Evolutionary conservation across 345 rosid genomes (phyloP).

Genomic region (Salix suchowensis): DNA sequence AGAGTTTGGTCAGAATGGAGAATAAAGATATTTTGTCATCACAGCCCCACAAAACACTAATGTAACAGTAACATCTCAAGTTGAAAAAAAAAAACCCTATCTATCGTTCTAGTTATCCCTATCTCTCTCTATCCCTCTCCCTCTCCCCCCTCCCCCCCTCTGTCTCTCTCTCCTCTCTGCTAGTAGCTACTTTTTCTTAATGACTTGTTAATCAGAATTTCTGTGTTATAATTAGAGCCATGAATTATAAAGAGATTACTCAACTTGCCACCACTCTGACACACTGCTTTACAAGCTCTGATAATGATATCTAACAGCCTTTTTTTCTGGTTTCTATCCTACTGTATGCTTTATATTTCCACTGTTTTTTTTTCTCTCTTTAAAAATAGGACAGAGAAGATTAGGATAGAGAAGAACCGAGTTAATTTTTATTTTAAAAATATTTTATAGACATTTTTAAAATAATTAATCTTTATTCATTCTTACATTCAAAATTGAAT

Average conservation of each 20-base stretch:
- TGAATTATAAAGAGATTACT: conserved; percentile 21
- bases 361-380: conserved; percentile 10
- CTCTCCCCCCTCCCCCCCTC: too few relatives aligned
- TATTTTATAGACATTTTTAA: too few relatives aligned
- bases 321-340: conserved; percentile 5
- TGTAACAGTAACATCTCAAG: conserved; percentile 8
- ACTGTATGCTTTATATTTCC: conserved; percentile 28
- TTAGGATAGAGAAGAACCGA: too few relatives aligned
- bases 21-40: conserved; percentile 20
- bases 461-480: too few relatives aligned
- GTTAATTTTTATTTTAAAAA: too few relatives aligned
- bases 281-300: conserved; percentile 26
- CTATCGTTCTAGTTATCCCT: not conserved
- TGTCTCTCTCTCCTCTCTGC: not conserved
- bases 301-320: conserved; percentile 45
- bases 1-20: conserved; percentile 23
- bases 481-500: too few relatives aligned
- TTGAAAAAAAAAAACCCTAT: not conserved
- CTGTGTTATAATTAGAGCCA: conserved; percentile 37
- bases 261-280: conserved; percentile 25
- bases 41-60: conserved; percentile 16
- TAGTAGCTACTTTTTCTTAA: not conserved
- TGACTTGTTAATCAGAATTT: not conserved
- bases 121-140: not conserved
- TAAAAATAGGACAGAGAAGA: too few relatives aligned